Conservation (phyloP, 495 filamentous ascomycete genomes). For the Penicilliopsis zonata region DNA sequence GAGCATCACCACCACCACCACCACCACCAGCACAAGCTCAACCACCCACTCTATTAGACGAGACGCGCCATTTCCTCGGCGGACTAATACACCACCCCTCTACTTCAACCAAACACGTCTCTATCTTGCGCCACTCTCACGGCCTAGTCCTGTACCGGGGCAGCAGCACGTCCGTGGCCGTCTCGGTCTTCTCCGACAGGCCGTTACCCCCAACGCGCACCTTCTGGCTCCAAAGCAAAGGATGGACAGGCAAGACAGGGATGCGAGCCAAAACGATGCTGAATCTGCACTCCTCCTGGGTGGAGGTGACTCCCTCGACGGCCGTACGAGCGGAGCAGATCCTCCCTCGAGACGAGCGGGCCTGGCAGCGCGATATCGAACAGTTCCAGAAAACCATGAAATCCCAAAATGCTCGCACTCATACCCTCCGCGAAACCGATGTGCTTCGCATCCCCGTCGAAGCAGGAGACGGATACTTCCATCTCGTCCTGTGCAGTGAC, state of each 20-base stretch:
- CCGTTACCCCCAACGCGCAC: slow-evolving; percentile 45
- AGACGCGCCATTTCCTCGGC: slow-evolving; percentile 49
- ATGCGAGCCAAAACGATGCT: slow-evolving; percentile 52
- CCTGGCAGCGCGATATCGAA: slow-evolving; percentile 55
- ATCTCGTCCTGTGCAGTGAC: slow-evolving; percentile 47
- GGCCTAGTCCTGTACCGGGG: slow-evolving; percentile 53
- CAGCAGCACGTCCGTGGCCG: slow-evolving; percentile 43
- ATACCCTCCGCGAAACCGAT: slow-evolving; percentile 45
- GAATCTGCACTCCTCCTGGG: slow-evolving; percentile 42
- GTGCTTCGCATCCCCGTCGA: slow-evolving; percentile 50
- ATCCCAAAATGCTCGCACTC: slow-evolving; percentile 27
- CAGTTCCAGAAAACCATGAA: slow-evolving; percentile 41
- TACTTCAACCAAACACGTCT: slow-evolving; percentile 54
- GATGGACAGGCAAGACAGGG: slow-evolving; percentile 55
- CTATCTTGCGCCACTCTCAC: slow-evolving; percentile 53
- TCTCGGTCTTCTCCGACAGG: slow-evolving; percentile 48
- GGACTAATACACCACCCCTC: slow-evolving; percentile 49
- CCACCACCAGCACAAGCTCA: no score
- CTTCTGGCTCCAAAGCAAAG: slow-evolving; percentile 54
- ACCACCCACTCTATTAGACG: no score
- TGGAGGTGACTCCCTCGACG: slow-evolving; percentile 49
- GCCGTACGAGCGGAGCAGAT: slow-evolving; percentile 33
- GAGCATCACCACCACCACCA: no score
- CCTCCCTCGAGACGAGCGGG: slow-evolving; percentile 39
- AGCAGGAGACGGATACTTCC: slow-evolving; percentile 54